These are phyloP conservation scores for Plectosphaerella plurivora DNA, from an alignment of 2,329 filamentous ascomycete species.

Conservation along the genomic window DNA sequence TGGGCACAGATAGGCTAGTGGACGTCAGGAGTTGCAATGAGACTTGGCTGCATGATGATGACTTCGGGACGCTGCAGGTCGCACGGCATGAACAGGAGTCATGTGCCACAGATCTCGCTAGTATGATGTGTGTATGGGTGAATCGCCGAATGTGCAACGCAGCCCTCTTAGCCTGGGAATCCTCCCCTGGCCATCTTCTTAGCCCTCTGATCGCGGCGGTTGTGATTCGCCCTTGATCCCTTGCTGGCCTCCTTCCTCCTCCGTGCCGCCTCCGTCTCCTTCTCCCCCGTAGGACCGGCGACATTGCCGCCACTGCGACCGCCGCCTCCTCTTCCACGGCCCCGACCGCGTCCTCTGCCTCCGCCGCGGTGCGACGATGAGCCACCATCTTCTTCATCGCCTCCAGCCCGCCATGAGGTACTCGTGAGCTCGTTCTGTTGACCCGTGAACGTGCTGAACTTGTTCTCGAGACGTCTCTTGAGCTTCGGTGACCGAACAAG, in stretches of 20 bases:
- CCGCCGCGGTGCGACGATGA: slow-evolving; percentile 36
- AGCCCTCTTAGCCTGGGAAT: slow-evolving; percentile 22
- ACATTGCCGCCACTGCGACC: slow-evolving; percentile 55
- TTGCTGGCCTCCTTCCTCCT: slow-evolving; percentile 80
- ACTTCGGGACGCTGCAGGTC: no score
- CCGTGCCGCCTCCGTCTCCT: slow-evolving; percentile 66
- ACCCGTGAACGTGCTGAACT: slow-evolving; percentile 62
- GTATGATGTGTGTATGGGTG: no score
- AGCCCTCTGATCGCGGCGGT: slow-evolving; percentile 66
- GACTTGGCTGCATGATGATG: not conserved
- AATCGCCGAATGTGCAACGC: no score
- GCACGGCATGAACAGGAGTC: no score
- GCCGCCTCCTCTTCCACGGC: slow-evolving; percentile 41
- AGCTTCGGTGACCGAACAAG: slow-evolving; percentile 66
- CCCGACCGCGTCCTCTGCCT: slow-evolving; percentile 40
- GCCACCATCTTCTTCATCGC: slow-evolving; percentile 48
- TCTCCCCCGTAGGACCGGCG: slow-evolving; percentile 62
- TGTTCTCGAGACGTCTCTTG: slow-evolving; percentile 65
- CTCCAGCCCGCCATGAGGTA: slow-evolving; percentile 59
- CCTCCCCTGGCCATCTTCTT: slow-evolving; percentile 59
- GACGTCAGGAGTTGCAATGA: not conserved
- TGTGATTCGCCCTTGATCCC: slow-evolving; percentile 78
- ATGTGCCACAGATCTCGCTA: no score
- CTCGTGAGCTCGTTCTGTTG: slow-evolving; percentile 60
- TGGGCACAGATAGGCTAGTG: not conserved